Percentiles rank a stretch among this genome's conserved stretches.
These are phyloP conservation scores for Phytopythium vexans DNA, from an alignment of 352 stramenopile genomes.

Conservation along the genomic window DNA sequence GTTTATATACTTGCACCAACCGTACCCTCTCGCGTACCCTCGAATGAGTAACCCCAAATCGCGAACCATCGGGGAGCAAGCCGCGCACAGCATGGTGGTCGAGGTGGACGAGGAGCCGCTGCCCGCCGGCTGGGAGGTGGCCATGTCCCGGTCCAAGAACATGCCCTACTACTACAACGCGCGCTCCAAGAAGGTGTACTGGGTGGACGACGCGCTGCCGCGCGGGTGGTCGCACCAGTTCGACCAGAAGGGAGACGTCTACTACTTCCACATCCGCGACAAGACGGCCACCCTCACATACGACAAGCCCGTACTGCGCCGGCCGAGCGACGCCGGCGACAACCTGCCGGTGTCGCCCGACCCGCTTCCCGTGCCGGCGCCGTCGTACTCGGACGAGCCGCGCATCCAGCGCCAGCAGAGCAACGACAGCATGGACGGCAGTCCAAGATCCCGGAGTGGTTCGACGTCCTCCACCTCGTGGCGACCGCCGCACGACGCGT, in stretches of 20 bases:
- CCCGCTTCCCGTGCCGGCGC: constrained; percentile 37
- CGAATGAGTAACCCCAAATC: too few relatives aligned
- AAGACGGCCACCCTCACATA: constrained; percentile 70
- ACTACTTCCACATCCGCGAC: constrained; percentile 78
- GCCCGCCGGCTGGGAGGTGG: constrained; percentile 69
- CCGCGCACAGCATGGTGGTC: constrained; percentile 20
- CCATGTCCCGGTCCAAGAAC: constrained; percentile 81
- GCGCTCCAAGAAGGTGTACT: constrained; percentile 78
- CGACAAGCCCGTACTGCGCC: constrained; percentile 59
- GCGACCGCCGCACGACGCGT: constrained; percentile 6
- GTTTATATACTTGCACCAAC: neutral
- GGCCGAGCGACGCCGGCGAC: neutral
- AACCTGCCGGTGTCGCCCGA: constrained; percentile 18
- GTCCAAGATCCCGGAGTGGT: constrained; percentile 1
- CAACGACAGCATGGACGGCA: constrained; percentile 3
- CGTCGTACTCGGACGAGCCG: constrained; percentile 29
- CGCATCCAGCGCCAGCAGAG: neutral
- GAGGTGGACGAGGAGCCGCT: constrained; percentile 62
- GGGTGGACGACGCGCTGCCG: constrained; percentile 78
- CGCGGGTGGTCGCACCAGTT: constrained; percentile 80
- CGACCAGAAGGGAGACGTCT: constrained; percentile 48
- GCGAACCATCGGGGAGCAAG: neutral
- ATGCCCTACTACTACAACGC: constrained; percentile 85
- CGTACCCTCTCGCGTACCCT: too few relatives aligned
- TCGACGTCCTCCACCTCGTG: constrained; percentile 8